These are phyloP conservation scores for Penicillium thymicola DNA, from an alignment of 2,329 filamentous ascomycete species.

Conservation along the genomic window DNA sequence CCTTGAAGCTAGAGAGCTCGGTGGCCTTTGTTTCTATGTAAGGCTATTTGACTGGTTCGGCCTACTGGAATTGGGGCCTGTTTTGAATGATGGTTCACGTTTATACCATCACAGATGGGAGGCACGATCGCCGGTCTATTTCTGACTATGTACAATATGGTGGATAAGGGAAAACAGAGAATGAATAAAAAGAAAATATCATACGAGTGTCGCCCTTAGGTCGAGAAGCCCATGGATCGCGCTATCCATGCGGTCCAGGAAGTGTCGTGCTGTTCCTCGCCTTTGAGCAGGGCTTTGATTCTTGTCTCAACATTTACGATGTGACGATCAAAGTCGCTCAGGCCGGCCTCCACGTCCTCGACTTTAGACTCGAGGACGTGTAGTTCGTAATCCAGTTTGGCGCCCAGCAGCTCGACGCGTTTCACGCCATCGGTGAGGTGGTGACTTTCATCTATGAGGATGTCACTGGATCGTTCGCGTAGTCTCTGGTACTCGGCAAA, in stretches of 20 bases:
- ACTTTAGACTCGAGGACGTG: conserved; percentile 74
- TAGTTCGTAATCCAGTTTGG: conserved; percentile 90
- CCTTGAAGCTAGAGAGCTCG: not conserved
- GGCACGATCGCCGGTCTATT: conserved; percentile 18
- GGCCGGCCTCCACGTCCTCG: conserved; percentile 80
- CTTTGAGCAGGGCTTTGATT: conserved; percentile 60
- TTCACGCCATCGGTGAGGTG: conserved; percentile 68
- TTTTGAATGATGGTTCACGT: conserved; percentile 16
- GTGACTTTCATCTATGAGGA: conserved; percentile 66
- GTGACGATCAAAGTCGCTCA: conserved; percentile 74
- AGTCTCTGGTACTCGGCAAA: conserved; percentile 68
- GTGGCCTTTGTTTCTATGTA: conserved; percentile 2
- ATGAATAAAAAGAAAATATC: conserved; percentile 17
- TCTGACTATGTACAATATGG: conserved; percentile 28
- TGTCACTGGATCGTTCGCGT: conserved; percentile 63
- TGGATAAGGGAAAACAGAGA: conserved; percentile 20
- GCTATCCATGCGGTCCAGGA: conserved; percentile 60
- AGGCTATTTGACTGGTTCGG: conserved; percentile 11
- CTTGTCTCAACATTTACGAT: conserved; percentile 67
- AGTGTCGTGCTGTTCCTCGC: conserved; percentile 61
- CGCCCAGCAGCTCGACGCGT: conserved; percentile 75
- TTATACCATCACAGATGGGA: conserved; percentile 22
- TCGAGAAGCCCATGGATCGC: conserved; percentile 26
- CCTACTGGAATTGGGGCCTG: not conserved
- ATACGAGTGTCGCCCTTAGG: conserved; percentile 17